Evolutionary conservation across 768 basidiomycete genomes (phyloP).

Genomic region (Phylloporus sp.): DNA sequence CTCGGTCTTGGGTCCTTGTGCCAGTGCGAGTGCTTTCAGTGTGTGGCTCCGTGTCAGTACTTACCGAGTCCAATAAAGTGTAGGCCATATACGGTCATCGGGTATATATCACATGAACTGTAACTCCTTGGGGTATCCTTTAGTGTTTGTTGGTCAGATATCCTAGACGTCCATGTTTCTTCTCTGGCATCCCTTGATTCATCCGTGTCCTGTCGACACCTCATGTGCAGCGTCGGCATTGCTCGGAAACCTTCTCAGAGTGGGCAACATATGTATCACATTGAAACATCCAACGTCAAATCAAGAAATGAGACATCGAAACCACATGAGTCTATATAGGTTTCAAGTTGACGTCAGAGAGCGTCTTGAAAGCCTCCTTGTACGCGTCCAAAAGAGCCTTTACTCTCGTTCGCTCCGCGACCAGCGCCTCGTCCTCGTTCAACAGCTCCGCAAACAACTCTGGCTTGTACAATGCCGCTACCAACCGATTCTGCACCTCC

Average conservation of each 20-base stretch:
- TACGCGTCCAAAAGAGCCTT: constrained; percentile 95
- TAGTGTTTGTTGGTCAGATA: constrained; percentile 1
- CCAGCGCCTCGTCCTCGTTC: constrained; percentile 93
- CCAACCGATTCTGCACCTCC: constrained; percentile 93
- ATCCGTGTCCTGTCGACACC: too few species aligned
- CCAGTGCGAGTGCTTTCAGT: constrained; percentile 16
- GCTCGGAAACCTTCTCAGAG: neutral
- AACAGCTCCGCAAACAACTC: constrained; percentile 86
- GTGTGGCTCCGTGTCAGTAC: constrained; percentile 16
- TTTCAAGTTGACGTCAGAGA: constrained; percentile 79
- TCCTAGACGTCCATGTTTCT: constrained; percentile 5
- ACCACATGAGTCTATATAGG: constrained; percentile 36
- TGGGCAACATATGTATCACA: neutral
- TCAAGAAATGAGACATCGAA: neutral
- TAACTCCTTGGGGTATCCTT: neutral
- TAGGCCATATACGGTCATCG: constrained; percentile 11
- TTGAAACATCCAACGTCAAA: neutral
- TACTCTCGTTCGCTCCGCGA: constrained; percentile 88
- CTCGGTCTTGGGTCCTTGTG: constrained; percentile 16
- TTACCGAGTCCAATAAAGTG: constrained; percentile 22
- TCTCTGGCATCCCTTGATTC: neutral
- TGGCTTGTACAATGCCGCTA: constrained; percentile 92
- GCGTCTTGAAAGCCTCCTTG: constrained; percentile 85
- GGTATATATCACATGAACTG: constrained; percentile 10
- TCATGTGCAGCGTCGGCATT: too few species aligned